Percentiles rank a stretch among this genome's conserved stretches.
Conservation (phyloP, 192 early-diverging fungal species). For the Funneliformis geosporum region DNA sequence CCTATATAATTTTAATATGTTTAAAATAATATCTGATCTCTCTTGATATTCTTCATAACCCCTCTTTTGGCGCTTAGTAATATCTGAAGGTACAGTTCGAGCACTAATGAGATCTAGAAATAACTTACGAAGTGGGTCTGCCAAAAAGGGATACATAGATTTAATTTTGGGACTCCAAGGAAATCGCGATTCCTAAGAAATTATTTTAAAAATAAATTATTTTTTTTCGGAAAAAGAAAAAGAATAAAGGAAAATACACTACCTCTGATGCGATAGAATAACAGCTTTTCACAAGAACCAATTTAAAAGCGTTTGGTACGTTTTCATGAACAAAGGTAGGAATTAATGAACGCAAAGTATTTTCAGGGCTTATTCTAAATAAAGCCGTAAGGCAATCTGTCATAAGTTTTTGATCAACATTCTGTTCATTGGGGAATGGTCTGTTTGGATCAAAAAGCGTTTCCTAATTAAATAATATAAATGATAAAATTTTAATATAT, state of each 20-base stretch:
- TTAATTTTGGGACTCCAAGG: slow-evolving; percentile 72
- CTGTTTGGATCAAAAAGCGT: slow-evolving; percentile 64
- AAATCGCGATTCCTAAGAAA: slow-evolving; percentile 47
- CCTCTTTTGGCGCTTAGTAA: slow-evolving; percentile 43
- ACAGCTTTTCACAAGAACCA: slow-evolving; percentile 79
- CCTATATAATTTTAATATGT: slow-evolving; percentile 74
- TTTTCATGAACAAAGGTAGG: slow-evolving; percentile 68
- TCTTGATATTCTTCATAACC: slow-evolving; percentile 57
- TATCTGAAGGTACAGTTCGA: slow-evolving; percentile 39
- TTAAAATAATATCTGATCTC: slow-evolving; percentile 74
- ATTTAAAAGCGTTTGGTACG: slow-evolving; percentile 73
- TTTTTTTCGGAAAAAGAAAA: neutral
- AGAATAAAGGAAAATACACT: neutral
- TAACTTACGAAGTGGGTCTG: slow-evolving; percentile 60
- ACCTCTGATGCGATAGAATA: slow-evolving; percentile 67
- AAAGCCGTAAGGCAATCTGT: slow-evolving; percentile 72
- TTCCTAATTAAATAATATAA: slow-evolving; percentile 42
- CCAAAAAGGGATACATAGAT: slow-evolving; percentile 56
- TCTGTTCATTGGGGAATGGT: slow-evolving; percentile 51
- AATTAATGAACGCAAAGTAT: slow-evolving; percentile 70
- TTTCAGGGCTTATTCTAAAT: slow-evolving; percentile 73
- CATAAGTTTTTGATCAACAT: slow-evolving; percentile 79
- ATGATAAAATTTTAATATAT: neutral
- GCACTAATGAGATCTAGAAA: slow-evolving; percentile 56
- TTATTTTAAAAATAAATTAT: neutral